phyloP scores from a whole-genome alignment of 139 green algal genomes.

The Klebsormidium nitens region DNA sequence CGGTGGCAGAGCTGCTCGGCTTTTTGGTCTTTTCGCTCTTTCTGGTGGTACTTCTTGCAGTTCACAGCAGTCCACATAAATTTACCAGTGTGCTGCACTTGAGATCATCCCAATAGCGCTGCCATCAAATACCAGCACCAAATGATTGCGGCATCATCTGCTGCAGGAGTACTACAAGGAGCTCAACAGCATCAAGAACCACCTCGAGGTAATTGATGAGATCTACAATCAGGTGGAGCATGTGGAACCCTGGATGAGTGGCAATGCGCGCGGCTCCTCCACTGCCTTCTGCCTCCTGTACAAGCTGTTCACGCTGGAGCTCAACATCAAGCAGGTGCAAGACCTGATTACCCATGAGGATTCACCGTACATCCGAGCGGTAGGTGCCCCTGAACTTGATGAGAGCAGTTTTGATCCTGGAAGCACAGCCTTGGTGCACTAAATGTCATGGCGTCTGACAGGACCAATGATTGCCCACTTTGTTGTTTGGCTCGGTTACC shows the following conservation, averaged over 20 bases:
- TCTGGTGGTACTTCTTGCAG: too few relatives aligned
- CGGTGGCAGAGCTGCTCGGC: not conserved
- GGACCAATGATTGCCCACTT: too few relatives aligned
- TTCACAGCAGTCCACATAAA: too few relatives aligned
- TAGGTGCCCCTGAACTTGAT: too few relatives aligned
- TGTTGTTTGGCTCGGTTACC: too few relatives aligned
- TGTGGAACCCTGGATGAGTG: conserved; percentile 95
- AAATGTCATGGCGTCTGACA: too few relatives aligned
- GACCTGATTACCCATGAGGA: conserved; percentile 78
- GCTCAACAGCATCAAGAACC: conserved; percentile 45
- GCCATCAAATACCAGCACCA: too few relatives aligned
- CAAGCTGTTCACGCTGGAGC: conserved; percentile 67
- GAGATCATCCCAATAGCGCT: too few relatives aligned
- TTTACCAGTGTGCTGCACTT: not conserved
- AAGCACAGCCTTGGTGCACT: too few relatives aligned
- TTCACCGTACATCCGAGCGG: conserved; percentile 90
- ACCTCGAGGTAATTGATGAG: conserved; percentile 78
- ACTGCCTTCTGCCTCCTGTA: conserved; percentile 89
- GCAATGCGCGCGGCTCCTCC: conserved; percentile 86
- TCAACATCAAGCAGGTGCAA: conserved; percentile 56
- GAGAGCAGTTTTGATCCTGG: too few relatives aligned
- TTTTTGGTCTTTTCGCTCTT: not conserved
- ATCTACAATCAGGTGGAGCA: conserved; percentile 53
- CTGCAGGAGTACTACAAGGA: conserved; percentile 41
- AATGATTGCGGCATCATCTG: too few relatives aligned